Conservation (phyloP, 1,139 yeast genomes). For the Candida freyschussii region DNA sequence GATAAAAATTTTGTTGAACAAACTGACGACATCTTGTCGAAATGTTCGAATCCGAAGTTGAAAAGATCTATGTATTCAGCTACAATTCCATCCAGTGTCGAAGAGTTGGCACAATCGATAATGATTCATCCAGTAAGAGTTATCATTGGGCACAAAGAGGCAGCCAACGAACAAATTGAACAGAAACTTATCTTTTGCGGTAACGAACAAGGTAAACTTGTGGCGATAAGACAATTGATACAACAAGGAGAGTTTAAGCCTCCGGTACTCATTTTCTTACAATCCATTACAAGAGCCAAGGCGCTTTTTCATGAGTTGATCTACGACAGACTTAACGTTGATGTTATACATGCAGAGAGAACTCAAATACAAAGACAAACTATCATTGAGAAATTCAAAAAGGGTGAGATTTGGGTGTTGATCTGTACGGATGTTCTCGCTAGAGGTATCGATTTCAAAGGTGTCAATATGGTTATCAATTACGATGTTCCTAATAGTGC, state of each 20-base stretch:
- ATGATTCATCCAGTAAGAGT: constrained; percentile 84
- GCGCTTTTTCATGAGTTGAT: constrained; percentile 89
- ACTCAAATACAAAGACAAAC: constrained; percentile 85
- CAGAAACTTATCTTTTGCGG: constrained; percentile 87
- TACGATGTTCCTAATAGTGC: constrained; percentile 95
- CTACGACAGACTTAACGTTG: constrained; percentile 88
- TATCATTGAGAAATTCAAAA: constrained; percentile 76
- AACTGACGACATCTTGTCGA: constrained; percentile 76
- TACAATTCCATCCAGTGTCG: constrained; percentile 91
- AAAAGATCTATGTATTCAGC: constrained; percentile 88
- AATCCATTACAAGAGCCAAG: constrained; percentile 89
- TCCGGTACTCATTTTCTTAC: constrained; percentile 88
- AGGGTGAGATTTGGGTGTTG: constrained; percentile 92
- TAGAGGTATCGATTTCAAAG: constrained; percentile 96
- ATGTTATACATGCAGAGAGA: constrained; percentile 93
- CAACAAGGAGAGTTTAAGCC: constrained; percentile 85
- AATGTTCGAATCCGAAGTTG: constrained; percentile 45
- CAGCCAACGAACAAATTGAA: constrained; percentile 79
- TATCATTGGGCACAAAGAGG: constrained; percentile 91
- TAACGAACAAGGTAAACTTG: constrained; percentile 86
- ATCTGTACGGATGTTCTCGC: constrained; percentile 95
- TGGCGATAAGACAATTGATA: constrained; percentile 86
- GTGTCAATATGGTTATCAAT: constrained; percentile 89
- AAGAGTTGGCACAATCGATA: constrained; percentile 77
- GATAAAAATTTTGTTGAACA: constrained; percentile 90